Base-by-base conservation (phyloP, 345 rosid genomes). In the Boechera divaricarpa region DNA sequence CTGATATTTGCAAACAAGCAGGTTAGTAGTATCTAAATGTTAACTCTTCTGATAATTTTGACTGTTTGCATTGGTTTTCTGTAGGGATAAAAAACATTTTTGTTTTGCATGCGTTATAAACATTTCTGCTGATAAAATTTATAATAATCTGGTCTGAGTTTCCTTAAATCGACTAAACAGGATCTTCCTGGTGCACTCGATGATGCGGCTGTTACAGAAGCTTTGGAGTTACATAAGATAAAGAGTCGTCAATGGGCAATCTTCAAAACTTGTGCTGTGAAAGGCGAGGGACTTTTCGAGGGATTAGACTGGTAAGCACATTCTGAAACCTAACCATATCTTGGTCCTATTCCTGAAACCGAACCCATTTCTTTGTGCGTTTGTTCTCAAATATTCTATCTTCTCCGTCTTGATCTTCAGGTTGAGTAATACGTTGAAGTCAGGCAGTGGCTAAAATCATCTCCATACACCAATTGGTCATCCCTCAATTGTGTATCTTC, bases 111-210 rank as follows among this genome's bases (percentile, higher is more conserved):
- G 21, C 4, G 3, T n/a, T 38, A 39, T 26, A 26, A 39, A 7
- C n/a, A 9, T 5, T 1, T 38, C 13, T 49, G n/a, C 11, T 29
- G 7, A 4, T 10, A 39, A 49, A 32, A 21, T 4, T 7, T 21
- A 10, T 21, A 63, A 42, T 1, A 4, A 26, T 26, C 18, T 53
- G 39, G 29, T 66, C 72, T 67, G 33, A 58, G 16, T 16, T 75
- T 67, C 44, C 6, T 75, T 67, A 12, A 60, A 76, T 35, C 28
- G 16, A 39, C 1, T 36, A 5, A 9, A 54, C 70, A 77, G 71
- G 91, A 87, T 84, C 89, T 87, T 67, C 91, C 91, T 52, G 91
- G 86, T 59, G 91, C 89, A 64, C 82, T 87, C 38, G 91, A 85
- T 54, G 91, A 77, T 56, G 89, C 89, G 5, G 87, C 86, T 70